Conservation (phyloP, 2,329 filamentous ascomycete species). For the Dendrostoma leiphaemia region DNA sequence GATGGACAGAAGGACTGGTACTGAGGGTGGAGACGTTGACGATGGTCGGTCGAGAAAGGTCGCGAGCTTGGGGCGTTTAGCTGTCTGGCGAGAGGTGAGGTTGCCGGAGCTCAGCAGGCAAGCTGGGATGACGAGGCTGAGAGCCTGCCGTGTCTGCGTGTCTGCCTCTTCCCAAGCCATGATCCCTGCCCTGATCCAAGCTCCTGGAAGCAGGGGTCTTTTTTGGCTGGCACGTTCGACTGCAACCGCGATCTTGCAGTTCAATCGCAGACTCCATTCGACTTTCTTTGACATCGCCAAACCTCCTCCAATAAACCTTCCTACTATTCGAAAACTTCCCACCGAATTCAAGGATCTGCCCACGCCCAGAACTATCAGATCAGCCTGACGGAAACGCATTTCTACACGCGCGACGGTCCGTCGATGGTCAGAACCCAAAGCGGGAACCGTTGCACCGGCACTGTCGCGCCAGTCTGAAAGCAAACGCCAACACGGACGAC, state of each 20-base stretch:
- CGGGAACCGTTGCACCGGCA: constrained; percentile 14
- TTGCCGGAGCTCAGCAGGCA: constrained; percentile 21
- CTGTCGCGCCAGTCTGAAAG: constrained; percentile 17
- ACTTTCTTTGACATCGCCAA: constrained; percentile 6
- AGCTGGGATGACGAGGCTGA: constrained; percentile 55
- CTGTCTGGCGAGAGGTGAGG: neutral
- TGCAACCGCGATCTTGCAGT: constrained; percentile 11
- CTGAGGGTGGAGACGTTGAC: neutral
- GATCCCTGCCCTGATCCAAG: constrained; percentile 19
- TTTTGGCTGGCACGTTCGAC: constrained; percentile 11
- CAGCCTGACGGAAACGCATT: neutral
- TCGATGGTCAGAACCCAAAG: constrained; percentile 11
- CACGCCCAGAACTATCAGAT: no score
- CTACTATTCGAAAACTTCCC: neutral
- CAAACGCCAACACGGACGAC: constrained; percentile 22
- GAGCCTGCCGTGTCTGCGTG: constrained; percentile 42
- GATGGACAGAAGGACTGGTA: neutral
- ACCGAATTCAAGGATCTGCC: no score
- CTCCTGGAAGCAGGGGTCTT: constrained; percentile 19
- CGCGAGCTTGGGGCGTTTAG: neutral
- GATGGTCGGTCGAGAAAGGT: constrained; percentile 2
- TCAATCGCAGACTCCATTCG: neutral
- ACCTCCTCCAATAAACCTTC: neutral
- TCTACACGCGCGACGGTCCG: neutral
- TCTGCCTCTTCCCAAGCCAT: constrained; percentile 6